Conservation (phyloP, 345 rosid genomes). For the Citrus hindsii region DNA sequence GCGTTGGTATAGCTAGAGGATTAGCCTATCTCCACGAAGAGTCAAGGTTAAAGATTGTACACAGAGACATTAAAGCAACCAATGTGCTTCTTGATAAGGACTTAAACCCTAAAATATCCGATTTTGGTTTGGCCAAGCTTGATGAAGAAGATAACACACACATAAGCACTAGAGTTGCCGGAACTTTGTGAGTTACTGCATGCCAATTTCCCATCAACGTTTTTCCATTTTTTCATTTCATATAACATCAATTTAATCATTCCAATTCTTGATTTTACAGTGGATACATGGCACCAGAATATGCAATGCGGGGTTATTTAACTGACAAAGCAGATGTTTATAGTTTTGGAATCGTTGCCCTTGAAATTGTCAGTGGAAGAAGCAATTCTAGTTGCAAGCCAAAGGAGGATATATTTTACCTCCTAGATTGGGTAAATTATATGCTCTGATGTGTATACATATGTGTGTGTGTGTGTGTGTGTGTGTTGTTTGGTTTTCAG, state of each 20-base stretch:
- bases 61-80: constrained; percentile 69
- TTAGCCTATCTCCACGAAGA: constrained; percentile 69
- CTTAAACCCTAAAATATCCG: constrained; percentile 57
- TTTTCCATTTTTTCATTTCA: not conserved
- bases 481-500: no score
- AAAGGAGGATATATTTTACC: constrained; percentile 7
- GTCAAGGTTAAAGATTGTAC: constrained; percentile 62
- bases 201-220: not conserved
- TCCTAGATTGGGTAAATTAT: constrained; percentile 32
- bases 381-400: constrained; percentile 14
- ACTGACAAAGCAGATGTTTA: constrained; percentile 35
- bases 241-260: not conserved
- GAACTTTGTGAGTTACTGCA: constrained; percentile 45
- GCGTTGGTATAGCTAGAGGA: constrained; percentile 69
- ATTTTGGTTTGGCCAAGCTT: constrained; percentile 70
- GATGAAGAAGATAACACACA: constrained; percentile 67
- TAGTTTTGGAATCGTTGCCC: constrained; percentile 37
- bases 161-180: constrained; percentile 66
- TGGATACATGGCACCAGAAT: constrained; percentile 44
- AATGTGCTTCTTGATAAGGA: constrained; percentile 61
- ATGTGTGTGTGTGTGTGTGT: no score
- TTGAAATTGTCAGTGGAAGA: constrained; percentile 32
- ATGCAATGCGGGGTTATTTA: constrained; percentile 35
- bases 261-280: constrained; percentile 12
- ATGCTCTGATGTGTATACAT: no score